Percentiles rank a stretch among this genome's conserved stretches.
Conservation (phyloP, 108 stramenopile species). For the Fragilariopsis cylindrus region DNA sequence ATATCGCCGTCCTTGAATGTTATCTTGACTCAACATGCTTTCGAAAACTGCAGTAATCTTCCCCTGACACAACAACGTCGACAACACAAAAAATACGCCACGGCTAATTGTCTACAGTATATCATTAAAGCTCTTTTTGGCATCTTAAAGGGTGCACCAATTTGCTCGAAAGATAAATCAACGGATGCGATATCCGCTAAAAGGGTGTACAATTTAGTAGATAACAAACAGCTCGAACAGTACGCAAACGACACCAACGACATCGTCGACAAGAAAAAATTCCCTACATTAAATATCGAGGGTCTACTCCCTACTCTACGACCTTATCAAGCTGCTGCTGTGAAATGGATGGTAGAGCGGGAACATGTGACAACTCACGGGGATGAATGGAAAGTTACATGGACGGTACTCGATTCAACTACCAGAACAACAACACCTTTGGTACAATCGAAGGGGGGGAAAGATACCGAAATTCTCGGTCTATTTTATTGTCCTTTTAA, state of each 20-base stretch:
- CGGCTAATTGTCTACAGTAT: constrained; percentile 5
- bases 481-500: constrained; percentile 45
- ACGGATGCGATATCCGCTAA: constrained; percentile 37
- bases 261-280: not conserved
- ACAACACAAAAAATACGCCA: constrained; percentile 2
- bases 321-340: constrained; percentile 68
- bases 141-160: constrained; percentile 3
- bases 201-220: constrained; percentile 50
- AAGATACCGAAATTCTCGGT: not conserved
- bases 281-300: constrained; percentile 25
- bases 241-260: not conserved
- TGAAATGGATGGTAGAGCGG: constrained; percentile 74
- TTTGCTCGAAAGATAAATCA: constrained; percentile 11
- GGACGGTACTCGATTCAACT: constrained; percentile 37
- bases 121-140: constrained; percentile 7
- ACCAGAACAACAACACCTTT: not conserved
- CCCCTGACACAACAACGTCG: constrained; percentile 6
- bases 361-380: constrained; percentile 29
- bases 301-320: constrained; percentile 65
- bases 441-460: not conserved
- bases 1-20: not conserved
- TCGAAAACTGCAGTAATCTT: constrained; percentile 1
- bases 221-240: constrained; percentile 35
- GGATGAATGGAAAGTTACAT: constrained; percentile 60
- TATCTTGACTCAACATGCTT: constrained; percentile 1